Conservation (phyloP, 805 yeast genomes). For the Saccharomycopsis capsularis region DNA sequence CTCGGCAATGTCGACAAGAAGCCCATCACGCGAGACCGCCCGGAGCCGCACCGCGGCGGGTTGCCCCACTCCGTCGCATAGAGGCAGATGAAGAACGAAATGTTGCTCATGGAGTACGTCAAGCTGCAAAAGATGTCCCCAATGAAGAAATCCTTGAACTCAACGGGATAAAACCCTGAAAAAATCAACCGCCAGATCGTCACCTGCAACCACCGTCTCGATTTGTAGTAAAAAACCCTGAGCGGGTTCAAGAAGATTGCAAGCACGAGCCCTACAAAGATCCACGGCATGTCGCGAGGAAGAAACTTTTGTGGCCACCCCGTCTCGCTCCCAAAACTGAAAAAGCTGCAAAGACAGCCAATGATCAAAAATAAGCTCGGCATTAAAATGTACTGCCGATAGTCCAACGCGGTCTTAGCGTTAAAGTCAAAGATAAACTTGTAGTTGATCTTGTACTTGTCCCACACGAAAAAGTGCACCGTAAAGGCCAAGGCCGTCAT, state of each 20-base stretch:
- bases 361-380: slow-evolving; percentile 54
- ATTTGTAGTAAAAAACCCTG: slow-evolving; percentile 44
- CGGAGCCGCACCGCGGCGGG: slow-evolving; percentile 59
- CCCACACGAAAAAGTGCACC: slow-evolving; percentile 67
- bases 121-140: slow-evolving; percentile 89
- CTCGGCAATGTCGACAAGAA: slow-evolving; percentile 80
- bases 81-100: slow-evolving; percentile 79
- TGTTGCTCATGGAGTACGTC: slow-evolving; percentile 80
- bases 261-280: slow-evolving; percentile 52
- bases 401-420: slow-evolving; percentile 57
- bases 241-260: slow-evolving; percentile 55
- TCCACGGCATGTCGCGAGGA: slow-evolving; percentile 74
- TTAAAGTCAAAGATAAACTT: slow-evolving; percentile 88
- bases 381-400: slow-evolving; percentile 55
- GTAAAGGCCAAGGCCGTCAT: slow-evolving; percentile 60
- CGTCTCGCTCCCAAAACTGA: slow-evolving; percentile 54
- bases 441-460: slow-evolving; percentile 71
- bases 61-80: slow-evolving; percentile 60
- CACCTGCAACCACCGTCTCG: slow-evolving; percentile 72
- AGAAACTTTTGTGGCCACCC: slow-evolving; percentile 29
- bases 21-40: slow-evolving; percentile 71
- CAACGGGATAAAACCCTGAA: slow-evolving; percentile 91
- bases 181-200: slow-evolving; percentile 65
- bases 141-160: slow-evolving; percentile 85
- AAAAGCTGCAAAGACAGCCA: slow-evolving; percentile 60